Evolutionary conservation across 2,329 filamentous ascomycete species (phyloP).

Genomic region (Botrytis porri): DNA sequence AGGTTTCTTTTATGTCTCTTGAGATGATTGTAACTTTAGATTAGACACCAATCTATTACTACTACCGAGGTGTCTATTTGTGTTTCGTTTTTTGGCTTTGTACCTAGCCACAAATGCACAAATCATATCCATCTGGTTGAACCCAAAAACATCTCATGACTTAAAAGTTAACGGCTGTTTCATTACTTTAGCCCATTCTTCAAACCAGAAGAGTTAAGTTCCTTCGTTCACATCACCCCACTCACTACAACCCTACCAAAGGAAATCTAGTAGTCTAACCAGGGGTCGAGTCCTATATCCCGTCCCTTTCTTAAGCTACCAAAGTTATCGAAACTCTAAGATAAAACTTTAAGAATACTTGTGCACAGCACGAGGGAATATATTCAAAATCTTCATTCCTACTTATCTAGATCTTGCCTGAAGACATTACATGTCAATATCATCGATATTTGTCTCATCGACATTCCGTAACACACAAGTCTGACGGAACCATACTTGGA

Average conservation of each 20-base stretch:
- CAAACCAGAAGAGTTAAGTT: slow-evolving; percentile 1
- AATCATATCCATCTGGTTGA: background rate
- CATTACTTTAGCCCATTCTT: background rate
- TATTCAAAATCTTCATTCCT: background rate
- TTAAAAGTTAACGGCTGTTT: background rate
- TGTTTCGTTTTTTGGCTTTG: background rate
- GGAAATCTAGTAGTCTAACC: background rate
- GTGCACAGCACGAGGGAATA: background rate
- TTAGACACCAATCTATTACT: background rate
- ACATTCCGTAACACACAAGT: background rate
- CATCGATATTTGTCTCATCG: background rate
- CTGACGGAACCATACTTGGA: background rate
- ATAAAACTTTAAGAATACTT: background rate
- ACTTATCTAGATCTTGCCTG: background rate
- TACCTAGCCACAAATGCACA: background rate
- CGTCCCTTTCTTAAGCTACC: background rate
- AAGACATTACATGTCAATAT: background rate
- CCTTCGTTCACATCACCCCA: background rate
- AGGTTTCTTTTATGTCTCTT: background rate
- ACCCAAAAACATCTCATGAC: slow-evolving; percentile 2
- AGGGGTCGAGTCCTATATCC: background rate
- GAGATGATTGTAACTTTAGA: background rate
- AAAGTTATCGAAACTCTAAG: background rate
- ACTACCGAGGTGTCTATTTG: background rate
- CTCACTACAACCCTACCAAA: background rate